Conservation (phyloP, 768 basidiomycete genomes). For the Kwoniella dendrophila region DNA sequence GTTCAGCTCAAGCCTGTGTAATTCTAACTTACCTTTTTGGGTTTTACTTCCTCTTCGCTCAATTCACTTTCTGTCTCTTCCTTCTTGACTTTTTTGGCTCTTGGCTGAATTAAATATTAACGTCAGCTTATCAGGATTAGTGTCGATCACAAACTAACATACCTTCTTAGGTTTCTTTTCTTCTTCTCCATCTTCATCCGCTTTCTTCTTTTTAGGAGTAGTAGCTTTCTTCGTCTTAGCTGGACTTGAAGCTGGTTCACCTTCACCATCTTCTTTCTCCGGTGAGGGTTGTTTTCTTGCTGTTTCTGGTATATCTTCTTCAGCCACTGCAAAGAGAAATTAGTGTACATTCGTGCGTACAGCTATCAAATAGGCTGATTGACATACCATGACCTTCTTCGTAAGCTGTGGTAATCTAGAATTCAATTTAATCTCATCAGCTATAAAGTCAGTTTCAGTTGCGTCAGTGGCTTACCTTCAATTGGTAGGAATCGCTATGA, state of each 20-base stretch:
- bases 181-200: slow-evolving; percentile 19
- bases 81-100: slow-evolving; percentile 18
- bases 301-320: slow-evolving; percentile 68
- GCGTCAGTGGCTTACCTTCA: slow-evolving; percentile 48
- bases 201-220: slow-evolving; percentile 21
- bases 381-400: slow-evolving; percentile 64
- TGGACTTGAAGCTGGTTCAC: slow-evolving; percentile 49
- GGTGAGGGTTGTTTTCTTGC: slow-evolving; percentile 42
- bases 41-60: slow-evolving; percentile 30
- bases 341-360: too few species aligned
- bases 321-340: slow-evolving; percentile 64
- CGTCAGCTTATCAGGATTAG: not conserved
- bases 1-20: too few species aligned
- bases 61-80: slow-evolving; percentile 33
- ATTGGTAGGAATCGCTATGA: slow-evolving; percentile 66
- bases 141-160: not conserved
- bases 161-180: slow-evolving; percentile 26
- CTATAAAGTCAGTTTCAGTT: not conserved
- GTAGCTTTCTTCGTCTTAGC: slow-evolving; percentile 46
- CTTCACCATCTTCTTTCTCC: slow-evolving; percentile 31
- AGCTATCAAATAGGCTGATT: not conserved
- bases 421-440: not conserved
- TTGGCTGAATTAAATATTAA: not conserved
- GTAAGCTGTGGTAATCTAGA: slow-evolving; percentile 68
- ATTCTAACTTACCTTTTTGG: not conserved